phyloP scores from a whole-genome alignment of 108 stramenopile genomes.

The Cyclotella choctawhatcheeana region DNA sequence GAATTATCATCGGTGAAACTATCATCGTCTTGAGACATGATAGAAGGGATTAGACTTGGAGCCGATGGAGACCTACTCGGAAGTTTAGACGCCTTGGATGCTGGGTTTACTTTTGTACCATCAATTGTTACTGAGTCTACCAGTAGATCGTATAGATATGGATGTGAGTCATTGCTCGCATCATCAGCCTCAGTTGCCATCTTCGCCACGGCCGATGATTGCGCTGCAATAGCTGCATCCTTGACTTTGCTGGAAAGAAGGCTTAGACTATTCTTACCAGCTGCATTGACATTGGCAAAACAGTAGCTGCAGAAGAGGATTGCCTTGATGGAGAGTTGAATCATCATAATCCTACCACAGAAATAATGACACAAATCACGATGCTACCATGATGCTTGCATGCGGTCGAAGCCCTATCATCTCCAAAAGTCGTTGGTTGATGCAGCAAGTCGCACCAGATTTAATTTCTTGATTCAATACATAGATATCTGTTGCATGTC shows the following conservation, averaged over 20 bases:
- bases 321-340: neutral
- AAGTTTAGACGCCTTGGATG: conserved; percentile 1
- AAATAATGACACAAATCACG: too few relatives aligned
- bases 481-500: too few relatives aligned
- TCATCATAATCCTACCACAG: too few relatives aligned
- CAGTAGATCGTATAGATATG: conserved; percentile 3
- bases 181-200: neutral
- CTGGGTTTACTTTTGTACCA: conserved; percentile 7
- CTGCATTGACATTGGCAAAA: neutral
- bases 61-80: neutral
- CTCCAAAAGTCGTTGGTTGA: conserved; percentile 12
- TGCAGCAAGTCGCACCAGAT: neutral
- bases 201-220: neutral
- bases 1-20: neutral
- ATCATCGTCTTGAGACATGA: neutral
- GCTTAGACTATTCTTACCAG: neutral
- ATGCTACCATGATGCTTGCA: too few relatives aligned
- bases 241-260: conserved; percentile 1
- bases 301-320: neutral
- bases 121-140: conserved; percentile 1
- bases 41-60: neutral
- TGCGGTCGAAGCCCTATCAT: neutral
- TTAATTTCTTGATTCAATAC: neutral
- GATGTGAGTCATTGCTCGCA: conserved; percentile 1
- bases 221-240: neutral